Evolutionary conservation across 108 stramenopile species (phyloP), one percentile per base, ranked within the genome.

Genomic region (Skeletonema costatum): DNA sequence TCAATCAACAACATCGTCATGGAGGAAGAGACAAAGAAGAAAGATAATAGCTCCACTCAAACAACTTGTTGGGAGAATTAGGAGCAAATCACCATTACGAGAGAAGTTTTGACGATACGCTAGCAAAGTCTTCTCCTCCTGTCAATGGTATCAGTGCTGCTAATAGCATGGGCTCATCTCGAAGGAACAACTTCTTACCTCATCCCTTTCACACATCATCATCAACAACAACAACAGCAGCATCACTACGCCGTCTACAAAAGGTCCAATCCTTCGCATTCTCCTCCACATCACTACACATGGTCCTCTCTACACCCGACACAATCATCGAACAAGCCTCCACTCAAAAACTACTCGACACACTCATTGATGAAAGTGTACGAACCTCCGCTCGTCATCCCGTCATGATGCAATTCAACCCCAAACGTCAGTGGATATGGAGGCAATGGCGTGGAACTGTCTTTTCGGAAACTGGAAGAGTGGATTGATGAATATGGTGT

Each of bases 351-450:
- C 63, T 96, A 50, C 79, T 96, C 31, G 95, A 96, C 36, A 80
- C 89, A 61, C 82, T 96, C 48, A 91, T 96, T 39, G 90, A 93
- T 70, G 95, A 96, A 76, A 85, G 85, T 53, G 91, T 92, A 0
- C 87, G 95, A 19, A 93, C 89, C 17, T 78, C 83, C 10, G 85
- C 90, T 21, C 65, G 95, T 32, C 73, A 89, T 31, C 92, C 95
- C 25, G 85, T 96, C 46, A 96, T 96, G 87, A 79, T 92, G 81
- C 95, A 96, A 70, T 96, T 96, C 67, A 93, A 93, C 81, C 95
- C 95, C 4, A 87, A 87, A 10, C 84, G 85, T 33, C 82, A 87
- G 19, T 92, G 87, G 86, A 91, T 93, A 36, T 96, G 95, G 95
- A 81, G 89, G 58, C 84, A 91, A 76, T 96, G 95, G 95, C 88